Base-by-base conservation (phyloP, 768 basidiomycete genomes). In the Tulasnella sp. region DNA sequence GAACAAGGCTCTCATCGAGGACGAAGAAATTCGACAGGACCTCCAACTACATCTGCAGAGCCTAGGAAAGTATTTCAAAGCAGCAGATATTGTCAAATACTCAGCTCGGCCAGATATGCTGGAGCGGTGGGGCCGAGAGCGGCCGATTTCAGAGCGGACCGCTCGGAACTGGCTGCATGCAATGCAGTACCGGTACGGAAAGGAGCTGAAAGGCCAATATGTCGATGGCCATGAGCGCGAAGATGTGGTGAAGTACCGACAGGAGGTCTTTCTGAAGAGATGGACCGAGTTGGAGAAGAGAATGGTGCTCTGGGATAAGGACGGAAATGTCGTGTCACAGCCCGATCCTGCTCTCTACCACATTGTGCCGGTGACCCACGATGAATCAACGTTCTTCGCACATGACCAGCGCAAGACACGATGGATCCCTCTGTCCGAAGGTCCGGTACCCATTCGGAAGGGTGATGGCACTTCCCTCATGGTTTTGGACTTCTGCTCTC, bases 341-440 rank as follows among this genome's bases (percentile, higher is more conserved):
- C 11, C 19, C 42, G 59, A 5, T 69, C 62, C 72, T 73, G 74
- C 2, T 62, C 59, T 35, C 75, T n/a, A n/a, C n/a, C n/a, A n/a
- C n/a, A n/a, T n/a, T n/a, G n/a, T n/a, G n/a, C n/a, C n/a, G n/a
- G n/a, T n/a, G n/a, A n/a, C 77, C 42, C 76, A 84, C 73, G 80
- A 84, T 74, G 80, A 85, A 72, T 79, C 78, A 3, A 80, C 76
- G 0, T 83, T 83, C 76, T 83, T 82, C 75, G 79, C 78, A 1
- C 74, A 84, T 77, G 81, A 84, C 69, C 73, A 77, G 0, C 74
- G 78, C 0, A 70, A 75, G 17, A 73, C 52, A 0, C 42, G 71
- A 11, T 84, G 82, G 82, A 75, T 78, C 6, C 75, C 79, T 32
- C 79, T 80, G 19, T 68, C 76, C 11, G 66, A 67, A 11, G 78